A percentile compares a stretch with the other conserved stretches of the same genome.
These are phyloP conservation scores for Alternaria brassicae DNA, from an alignment of 2,329 filamentous ascomycete genomes.

Conservation along the genomic window DNA sequence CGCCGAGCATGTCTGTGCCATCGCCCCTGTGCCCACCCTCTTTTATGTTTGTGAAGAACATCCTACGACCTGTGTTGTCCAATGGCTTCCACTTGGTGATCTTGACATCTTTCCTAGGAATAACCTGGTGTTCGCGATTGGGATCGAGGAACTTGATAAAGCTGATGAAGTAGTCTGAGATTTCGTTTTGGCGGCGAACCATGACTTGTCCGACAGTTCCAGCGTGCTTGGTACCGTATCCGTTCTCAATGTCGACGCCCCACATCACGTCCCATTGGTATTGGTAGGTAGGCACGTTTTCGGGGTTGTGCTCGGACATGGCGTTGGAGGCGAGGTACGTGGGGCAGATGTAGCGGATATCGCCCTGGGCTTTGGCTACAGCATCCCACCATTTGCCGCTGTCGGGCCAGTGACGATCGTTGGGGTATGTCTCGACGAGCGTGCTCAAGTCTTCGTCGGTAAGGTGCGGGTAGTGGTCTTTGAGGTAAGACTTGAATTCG, in stretches of 20 bases:
- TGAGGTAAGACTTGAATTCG: conserved; percentile 45
- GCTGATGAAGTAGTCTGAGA: conserved; percentile 43
- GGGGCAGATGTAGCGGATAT: conserved; percentile 46
- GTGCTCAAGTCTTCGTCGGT: conserved; percentile 58
- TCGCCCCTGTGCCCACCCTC: conserved; percentile 33
- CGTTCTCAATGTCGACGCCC: conserved; percentile 40
- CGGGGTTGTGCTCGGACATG: conserved; percentile 39
- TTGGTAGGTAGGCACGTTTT: conserved; percentile 35
- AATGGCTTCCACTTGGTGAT: conserved; percentile 33
- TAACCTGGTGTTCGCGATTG: conserved; percentile 29
- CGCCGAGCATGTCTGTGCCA: conserved; percentile 29
- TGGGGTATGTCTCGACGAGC: conserved; percentile 39
- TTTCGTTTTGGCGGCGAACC: conserved; percentile 36
- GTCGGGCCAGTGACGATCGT: conserved; percentile 46
- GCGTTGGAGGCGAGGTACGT: conserved; percentile 43
- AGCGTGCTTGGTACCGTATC: conserved; percentile 45
- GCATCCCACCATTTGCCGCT: conserved; percentile 44
- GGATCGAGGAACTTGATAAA: conserved; percentile 46
- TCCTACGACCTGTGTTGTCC: conserved; percentile 27
- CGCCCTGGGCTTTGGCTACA: conserved; percentile 44
- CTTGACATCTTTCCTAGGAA: conserved; percentile 1
- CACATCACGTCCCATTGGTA: conserved; percentile 48
- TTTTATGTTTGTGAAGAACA: conserved; percentile 44
- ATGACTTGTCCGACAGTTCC: conserved; percentile 45
- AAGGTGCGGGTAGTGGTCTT: conserved; percentile 56